phyloP scores from a whole-genome alignment of 306 rosid species.

The Casuarina cunninghamiana region DNA sequence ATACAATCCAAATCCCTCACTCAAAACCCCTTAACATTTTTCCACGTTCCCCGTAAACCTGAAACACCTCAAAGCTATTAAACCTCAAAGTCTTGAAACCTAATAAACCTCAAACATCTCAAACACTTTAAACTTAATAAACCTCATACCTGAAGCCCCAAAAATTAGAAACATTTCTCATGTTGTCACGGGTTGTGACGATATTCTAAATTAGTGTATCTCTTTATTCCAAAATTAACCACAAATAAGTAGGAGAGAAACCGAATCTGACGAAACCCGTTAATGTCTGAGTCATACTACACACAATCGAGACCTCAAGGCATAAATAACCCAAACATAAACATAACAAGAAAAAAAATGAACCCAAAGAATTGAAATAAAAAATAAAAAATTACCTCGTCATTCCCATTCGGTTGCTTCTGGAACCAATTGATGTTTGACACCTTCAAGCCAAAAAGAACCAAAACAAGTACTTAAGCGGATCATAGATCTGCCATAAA shows the following conservation, averaged over 20 bases:
- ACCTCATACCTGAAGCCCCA: no score
- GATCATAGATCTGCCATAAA: constrained; percentile 35
- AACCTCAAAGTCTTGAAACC: no score
- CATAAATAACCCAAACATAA: not conserved
- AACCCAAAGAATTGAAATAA: not conserved
- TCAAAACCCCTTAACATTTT: no score
- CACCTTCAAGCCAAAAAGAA: constrained; percentile 44
- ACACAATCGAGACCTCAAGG: not conserved
- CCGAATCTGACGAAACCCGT: not conserved
- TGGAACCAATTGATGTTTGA: constrained; percentile 81
- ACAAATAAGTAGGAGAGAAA: not conserved
- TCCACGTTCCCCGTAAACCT: no score
- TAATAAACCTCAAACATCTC: no score
- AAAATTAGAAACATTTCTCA: no score
- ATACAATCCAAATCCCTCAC: no score
- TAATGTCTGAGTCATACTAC: not conserved
- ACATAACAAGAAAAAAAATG: not conserved
- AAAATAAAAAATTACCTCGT: constrained; percentile 61
- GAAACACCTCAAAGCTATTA: no score
- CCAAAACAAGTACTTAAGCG: not conserved
- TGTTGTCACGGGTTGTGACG: no score
- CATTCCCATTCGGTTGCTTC: constrained; percentile 88
- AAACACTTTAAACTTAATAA: no score
- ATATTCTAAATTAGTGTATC: no score
- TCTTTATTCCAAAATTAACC: not conserved